phyloP scores from a whole-genome alignment of 192 early-diverging fungal species.

The Coemansia sp. region DNA sequence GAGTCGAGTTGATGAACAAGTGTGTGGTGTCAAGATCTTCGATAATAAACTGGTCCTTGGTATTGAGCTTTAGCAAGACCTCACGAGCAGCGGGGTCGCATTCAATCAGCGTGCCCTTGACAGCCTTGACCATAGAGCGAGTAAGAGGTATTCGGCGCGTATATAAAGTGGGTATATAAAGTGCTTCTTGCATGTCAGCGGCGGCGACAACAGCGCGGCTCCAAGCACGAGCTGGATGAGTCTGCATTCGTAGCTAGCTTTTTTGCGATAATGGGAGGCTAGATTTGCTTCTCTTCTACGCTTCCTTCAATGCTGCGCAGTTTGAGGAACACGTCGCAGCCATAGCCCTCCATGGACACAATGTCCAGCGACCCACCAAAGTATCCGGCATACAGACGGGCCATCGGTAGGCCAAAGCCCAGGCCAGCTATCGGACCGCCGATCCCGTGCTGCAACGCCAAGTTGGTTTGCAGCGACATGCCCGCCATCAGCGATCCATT shows the following conservation, averaged over 20 bases:
- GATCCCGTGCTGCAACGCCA: slow-evolving; percentile 84
- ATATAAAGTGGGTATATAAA: too few relatives aligned
- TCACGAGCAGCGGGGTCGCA: slow-evolving; percentile 80
- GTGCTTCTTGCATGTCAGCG: neutral
- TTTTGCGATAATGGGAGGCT: neutral
- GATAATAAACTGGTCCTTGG: slow-evolving; percentile 75
- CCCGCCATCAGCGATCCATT: slow-evolving; percentile 23
- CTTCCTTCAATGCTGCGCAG: slow-evolving; percentile 83
- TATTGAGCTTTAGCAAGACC: slow-evolving; percentile 72
- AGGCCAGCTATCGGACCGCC: slow-evolving; percentile 91
- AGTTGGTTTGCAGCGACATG: slow-evolving; percentile 71
- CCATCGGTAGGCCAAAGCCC: slow-evolving; percentile 85
- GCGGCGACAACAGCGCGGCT: neutral
- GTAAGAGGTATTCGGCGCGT: too few relatives aligned
- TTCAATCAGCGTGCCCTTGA: slow-evolving; percentile 61
- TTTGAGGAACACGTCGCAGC: slow-evolving; percentile 91
- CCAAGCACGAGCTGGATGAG: neutral
- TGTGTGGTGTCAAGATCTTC: slow-evolving; percentile 85
- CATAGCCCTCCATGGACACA: slow-evolving; percentile 82
- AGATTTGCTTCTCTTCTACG: slow-evolving; percentile 53
- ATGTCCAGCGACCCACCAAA: slow-evolving; percentile 92
- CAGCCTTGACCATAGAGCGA: slow-evolving; percentile 39
- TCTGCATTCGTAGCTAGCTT: neutral
- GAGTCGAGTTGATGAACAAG: slow-evolving; percentile 70
- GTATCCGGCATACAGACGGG: slow-evolving; percentile 86